phyloP scores from a whole-genome alignment of 2,329 filamentous ascomycete species.

The Claviceps spartinae region DNA sequence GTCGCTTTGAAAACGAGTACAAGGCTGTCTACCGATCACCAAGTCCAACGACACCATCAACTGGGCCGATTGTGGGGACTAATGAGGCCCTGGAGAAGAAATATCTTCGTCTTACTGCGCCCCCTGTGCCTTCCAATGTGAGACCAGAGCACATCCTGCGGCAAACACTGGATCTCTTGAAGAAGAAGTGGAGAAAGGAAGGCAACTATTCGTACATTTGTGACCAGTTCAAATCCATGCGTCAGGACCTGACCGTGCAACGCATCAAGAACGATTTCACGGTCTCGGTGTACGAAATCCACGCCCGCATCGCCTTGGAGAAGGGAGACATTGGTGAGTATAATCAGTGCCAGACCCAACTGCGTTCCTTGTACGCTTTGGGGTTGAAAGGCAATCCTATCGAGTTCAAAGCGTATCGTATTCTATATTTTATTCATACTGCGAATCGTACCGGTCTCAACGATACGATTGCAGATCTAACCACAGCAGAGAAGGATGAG shows the following conservation, averaged over 20 bases:
- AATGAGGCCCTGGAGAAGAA: slow-evolving; percentile 79
- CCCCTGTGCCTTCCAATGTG: slow-evolving; percentile 78
- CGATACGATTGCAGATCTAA: slow-evolving; percentile 98
- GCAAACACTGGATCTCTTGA: slow-evolving; percentile 75
- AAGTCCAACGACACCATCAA: slow-evolving; percentile 40
- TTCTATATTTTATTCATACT: slow-evolving; percentile 98
- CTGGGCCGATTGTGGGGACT: slow-evolving; percentile 71
- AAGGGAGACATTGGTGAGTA: slow-evolving; percentile 99
- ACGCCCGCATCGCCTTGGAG: slow-evolving; percentile 92
- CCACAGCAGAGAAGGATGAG: slow-evolving; percentile 84
- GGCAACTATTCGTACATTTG: slow-evolving; percentile 96
- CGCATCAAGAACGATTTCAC: slow-evolving; percentile 95
- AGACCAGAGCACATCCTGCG: slow-evolving; percentile 69
- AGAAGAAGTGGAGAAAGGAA: slow-evolving; percentile 88
- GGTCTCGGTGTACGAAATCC: slow-evolving; percentile 90
- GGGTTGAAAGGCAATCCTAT: slow-evolving; percentile 77
- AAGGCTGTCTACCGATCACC: slow-evolving; percentile 41
- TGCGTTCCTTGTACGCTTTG: slow-evolving; percentile 79
- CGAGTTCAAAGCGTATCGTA: slow-evolving; percentile 98
- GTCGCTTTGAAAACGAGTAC: slow-evolving; percentile 65
- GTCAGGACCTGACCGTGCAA: slow-evolving; percentile 95
- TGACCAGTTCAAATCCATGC: slow-evolving; percentile 97
- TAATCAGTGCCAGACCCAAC: slow-evolving; percentile 99
- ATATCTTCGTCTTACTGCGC: slow-evolving; percentile 84
- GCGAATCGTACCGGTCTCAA: slow-evolving; percentile 97